Evolutionary conservation across 192 early-diverging fungal species (phyloP).

Genomic region (Obelidium mucronatum): DNA sequence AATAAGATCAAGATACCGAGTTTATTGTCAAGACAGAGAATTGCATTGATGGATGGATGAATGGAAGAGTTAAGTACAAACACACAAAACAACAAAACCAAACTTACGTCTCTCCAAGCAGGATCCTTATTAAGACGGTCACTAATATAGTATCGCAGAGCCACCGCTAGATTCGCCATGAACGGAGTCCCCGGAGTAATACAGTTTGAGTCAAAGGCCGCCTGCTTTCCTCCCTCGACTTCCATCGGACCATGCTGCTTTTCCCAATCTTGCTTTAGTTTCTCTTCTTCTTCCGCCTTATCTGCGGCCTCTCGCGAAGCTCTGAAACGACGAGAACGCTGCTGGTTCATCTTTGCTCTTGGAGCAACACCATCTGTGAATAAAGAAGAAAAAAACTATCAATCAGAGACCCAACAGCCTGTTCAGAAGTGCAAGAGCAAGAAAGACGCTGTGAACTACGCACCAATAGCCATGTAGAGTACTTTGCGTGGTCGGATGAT

Average conservation of each 20-base stretch:
- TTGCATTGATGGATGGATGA: background rate
- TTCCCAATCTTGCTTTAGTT: slow-evolving; percentile 57
- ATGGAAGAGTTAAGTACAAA: background rate
- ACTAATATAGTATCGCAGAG: slow-evolving; percentile 89
- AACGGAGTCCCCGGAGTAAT: slow-evolving; percentile 98
- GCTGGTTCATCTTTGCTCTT: slow-evolving; percentile 99
- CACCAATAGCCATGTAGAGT: slow-evolving; percentile 97
- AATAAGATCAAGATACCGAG: slow-evolving; percentile 14
- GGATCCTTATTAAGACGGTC: slow-evolving; percentile 89
- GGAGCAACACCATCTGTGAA: slow-evolving; percentile 87
- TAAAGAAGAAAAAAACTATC: slow-evolving; percentile 6
- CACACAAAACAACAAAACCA: background rate
- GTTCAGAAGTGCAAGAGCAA: slow-evolving; percentile 1
- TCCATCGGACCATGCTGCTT: slow-evolving; percentile 18
- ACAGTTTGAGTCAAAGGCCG: slow-evolving; percentile 95
- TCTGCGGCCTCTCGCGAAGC: slow-evolving; percentile 87
- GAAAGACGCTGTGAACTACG: slow-evolving; percentile 4
- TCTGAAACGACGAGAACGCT: slow-evolving; percentile 94
- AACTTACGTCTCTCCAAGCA: slow-evolving; percentile 79
- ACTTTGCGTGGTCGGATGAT: slow-evolving; percentile 94
- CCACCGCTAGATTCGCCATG: slow-evolving; percentile 88
- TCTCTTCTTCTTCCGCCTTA: slow-evolving; percentile 63
- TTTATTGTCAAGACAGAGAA: background rate
- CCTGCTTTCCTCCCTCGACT: slow-evolving; percentile 61
- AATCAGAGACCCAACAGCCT: background rate